phyloP scores from a whole-genome alignment of 208 protist genomes.

The Leishmania major region DNA sequence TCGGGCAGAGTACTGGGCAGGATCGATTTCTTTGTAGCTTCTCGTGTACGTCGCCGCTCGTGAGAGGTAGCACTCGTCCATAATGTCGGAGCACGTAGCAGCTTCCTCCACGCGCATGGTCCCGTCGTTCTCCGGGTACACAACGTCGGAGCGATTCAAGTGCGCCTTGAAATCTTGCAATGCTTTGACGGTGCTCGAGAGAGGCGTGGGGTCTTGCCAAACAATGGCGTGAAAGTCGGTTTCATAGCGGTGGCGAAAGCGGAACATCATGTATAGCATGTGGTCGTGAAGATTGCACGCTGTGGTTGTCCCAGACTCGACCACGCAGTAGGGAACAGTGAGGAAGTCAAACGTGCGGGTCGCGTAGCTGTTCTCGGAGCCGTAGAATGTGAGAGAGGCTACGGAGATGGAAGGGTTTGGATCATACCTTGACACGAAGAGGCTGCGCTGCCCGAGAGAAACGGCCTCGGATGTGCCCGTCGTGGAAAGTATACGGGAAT shows the following conservation, averaged over 20 bases:
- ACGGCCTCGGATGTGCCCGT: neutral
- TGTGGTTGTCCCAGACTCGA: neutral
- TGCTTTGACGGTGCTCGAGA: slow-evolving; percentile 10
- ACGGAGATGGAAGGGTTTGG: slow-evolving; percentile 9
- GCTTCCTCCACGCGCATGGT: slow-evolving; percentile 30
- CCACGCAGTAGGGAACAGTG: slow-evolving; percentile 23
- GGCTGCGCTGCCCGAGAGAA: slow-evolving; percentile 24
- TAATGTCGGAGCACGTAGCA: slow-evolving; percentile 30
- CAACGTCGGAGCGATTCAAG: slow-evolving; percentile 23
- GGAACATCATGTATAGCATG: slow-evolving; percentile 30
- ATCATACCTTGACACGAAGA: slow-evolving; percentile 21
- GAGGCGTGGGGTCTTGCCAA: slow-evolving; percentile 29
- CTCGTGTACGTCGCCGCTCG: slow-evolving; percentile 22
- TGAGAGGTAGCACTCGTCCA: slow-evolving; percentile 33
- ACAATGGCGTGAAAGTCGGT: slow-evolving; percentile 18
- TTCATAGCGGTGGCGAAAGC: slow-evolving; percentile 33
- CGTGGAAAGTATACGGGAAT: slow-evolving; percentile 19
- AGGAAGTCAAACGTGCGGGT: slow-evolving; percentile 15
- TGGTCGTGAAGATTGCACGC: slow-evolving; percentile 11
- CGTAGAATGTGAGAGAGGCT: slow-evolving; percentile 13
- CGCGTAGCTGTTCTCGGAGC: neutral
- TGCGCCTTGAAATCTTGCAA: slow-evolving; percentile 20
- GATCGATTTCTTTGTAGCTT: slow-evolving; percentile 35
- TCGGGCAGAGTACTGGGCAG: slow-evolving; percentile 17
- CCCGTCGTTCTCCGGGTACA: slow-evolving; percentile 8